These are phyloP conservation scores for Diaporthe ampelina DNA, from an alignment of 2,329 filamentous ascomycete species.

Conservation along the genomic window DNA sequence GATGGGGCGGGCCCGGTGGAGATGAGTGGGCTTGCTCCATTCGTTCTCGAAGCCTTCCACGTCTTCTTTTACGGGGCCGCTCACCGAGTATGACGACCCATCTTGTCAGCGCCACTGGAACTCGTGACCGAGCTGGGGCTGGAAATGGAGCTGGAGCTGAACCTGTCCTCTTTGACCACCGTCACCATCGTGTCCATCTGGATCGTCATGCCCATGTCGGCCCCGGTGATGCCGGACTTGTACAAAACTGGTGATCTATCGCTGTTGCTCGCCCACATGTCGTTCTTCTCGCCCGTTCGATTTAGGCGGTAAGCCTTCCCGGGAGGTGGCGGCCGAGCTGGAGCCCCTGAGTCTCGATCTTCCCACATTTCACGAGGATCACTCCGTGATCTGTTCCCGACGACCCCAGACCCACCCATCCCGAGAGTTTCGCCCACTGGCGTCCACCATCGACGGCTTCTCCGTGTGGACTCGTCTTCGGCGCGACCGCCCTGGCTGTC, in stretches of 20 bases:
- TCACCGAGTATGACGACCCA: conserved; percentile 19
- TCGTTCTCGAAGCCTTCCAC: conserved; percentile 34
- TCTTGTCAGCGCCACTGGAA: conserved; percentile 1
- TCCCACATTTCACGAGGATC: conserved; percentile 23
- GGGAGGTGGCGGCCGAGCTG: conserved; percentile 21
- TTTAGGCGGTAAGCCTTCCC: conserved; percentile 29
- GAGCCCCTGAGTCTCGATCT: conserved; percentile 27
- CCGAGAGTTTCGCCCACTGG: conserved; percentile 18
- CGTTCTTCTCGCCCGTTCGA: conserved; percentile 21
- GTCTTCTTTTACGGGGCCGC: conserved; percentile 17
- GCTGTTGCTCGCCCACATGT: neutral
- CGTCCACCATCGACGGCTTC: conserved; percentile 37
- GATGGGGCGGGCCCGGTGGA: neutral
- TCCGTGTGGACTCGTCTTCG: conserved; percentile 29
- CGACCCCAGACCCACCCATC: conserved; percentile 32
- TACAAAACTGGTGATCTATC: neutral
- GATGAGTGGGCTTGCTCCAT: neutral
- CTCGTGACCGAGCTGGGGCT: conserved; percentile 13
- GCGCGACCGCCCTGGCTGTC: conserved; percentile 19
- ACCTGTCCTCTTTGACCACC: conserved; percentile 44
- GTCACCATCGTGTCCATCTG: conserved; percentile 50
- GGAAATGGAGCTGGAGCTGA: neutral
- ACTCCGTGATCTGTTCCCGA: conserved; percentile 18
- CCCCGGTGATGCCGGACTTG: neutral
- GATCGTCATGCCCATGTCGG: conserved; percentile 44